Base-by-base conservation (phyloP, 1,139 yeast genomes). In the Nakaseomyces sp. region DNA sequence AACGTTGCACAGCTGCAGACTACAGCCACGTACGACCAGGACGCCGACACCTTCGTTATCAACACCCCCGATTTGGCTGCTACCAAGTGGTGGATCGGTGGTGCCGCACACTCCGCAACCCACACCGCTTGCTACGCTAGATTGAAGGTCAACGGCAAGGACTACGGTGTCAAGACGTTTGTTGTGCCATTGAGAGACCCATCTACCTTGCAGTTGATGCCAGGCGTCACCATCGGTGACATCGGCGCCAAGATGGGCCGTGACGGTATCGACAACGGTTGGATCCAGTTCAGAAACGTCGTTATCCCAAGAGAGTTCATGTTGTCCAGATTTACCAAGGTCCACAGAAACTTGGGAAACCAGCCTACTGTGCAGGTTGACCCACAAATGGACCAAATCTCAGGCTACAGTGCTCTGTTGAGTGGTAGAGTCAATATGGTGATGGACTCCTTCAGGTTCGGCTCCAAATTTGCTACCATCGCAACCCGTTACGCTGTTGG, bases 11-110 rank as follows among this genome's bases (percentile, higher is more conserved):
- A 86, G 38, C 71, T 87, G 51, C 95, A 88, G 66, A 88, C 96
- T n/a, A 83, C 89, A 25, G 95, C 96, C 17, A 81, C 84, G 40
- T 88, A 74, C 61, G 84, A 86, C 61, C 70, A 71, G 40, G 69
- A 66, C 24, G 73, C 72, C 25, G 87, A 85, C 57, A 77, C 79
- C 50, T 85, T 88, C 55, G 65, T 76, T 44, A 79, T 88, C 53
- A 78, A 85, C 63, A 88, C 96, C 19, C 96, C 96, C 6, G 86
- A 86, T 61, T 68, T 84, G 50, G 88, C 91, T 44, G 96, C 96
- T 32, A 86, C 96, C 47, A 88, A 88, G 67, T 88, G 96, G 96
- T 88, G 96, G 96, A 88, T 88, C 58, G 96, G 96, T 44, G 96
- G 96, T 60, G 96, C 96, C 43, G 96, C 96, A 5, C 95, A 86